Evolutionary conservation across 345 rosid genomes (phyloP).

Genomic region (Trapa incisa): DNA sequence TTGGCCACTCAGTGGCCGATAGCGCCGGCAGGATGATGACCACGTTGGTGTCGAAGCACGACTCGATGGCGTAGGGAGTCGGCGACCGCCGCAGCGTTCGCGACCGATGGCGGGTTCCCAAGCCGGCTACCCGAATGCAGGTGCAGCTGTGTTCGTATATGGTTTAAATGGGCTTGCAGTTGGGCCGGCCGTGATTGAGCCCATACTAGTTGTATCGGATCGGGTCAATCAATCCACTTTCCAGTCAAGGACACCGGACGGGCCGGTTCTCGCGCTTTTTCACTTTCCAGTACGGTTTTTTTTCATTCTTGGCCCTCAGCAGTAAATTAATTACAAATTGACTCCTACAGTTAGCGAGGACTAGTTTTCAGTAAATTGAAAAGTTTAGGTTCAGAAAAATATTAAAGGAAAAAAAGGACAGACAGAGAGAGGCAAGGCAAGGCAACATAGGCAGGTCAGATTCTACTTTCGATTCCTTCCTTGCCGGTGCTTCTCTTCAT

Average conservation of each 20-base stretch:
- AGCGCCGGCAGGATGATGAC: slow-evolving; percentile 17
- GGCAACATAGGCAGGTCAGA: no score
- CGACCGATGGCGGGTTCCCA: slow-evolving; percentile 1
- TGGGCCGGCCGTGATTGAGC: not conserved
- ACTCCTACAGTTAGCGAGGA: not conserved
- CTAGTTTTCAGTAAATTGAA: no score
- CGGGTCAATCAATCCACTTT: not conserved
- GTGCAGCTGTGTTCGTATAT: no score
- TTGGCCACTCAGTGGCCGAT: slow-evolving; percentile 23
- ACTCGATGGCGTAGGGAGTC: slow-evolving; percentile 4
- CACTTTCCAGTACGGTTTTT: no score
- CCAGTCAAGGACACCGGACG: not conserved
- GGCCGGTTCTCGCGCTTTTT: not conserved
- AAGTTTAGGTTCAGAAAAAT: no score
- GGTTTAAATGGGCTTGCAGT: not conserved
- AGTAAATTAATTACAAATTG: not conserved
- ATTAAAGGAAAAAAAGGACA: no score
- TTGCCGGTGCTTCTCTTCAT: no score
- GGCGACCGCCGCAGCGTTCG: not conserved
- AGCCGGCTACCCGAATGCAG: not conserved
- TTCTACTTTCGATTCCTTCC: no score
- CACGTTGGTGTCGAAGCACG: slow-evolving; percentile 17
- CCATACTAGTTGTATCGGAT: not conserved
- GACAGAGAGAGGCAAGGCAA: no score
- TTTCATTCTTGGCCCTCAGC: no score